Evolutionary conservation across 495 filamentous ascomycete species (phyloP).

Genomic region (Cudoniella acicularis): DNA sequence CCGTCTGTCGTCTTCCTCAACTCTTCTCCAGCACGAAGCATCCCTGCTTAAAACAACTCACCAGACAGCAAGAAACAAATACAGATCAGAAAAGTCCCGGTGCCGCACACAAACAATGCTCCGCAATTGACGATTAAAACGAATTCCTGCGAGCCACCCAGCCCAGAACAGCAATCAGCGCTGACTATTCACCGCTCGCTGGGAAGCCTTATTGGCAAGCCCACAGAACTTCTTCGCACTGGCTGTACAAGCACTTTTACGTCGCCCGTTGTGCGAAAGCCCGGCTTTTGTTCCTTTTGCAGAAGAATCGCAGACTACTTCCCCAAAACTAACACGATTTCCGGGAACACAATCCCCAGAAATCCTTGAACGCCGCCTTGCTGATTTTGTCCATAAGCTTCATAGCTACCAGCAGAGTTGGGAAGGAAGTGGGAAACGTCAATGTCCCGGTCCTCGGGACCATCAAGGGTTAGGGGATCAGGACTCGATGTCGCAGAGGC

Average conservation of each 20-base stretch:
- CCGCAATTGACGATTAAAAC: constrained; percentile 13
- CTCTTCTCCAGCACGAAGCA: not conserved
- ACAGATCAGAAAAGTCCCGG: constrained; percentile 4
- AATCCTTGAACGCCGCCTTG: constrained; percentile 20
- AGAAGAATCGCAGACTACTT: constrained; percentile 8
- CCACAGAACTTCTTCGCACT: constrained; percentile 19
- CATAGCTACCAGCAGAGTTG: constrained; percentile 29
- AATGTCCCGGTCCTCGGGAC: constrained; percentile 50
- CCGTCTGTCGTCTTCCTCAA: not conserved
- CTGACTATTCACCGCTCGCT: constrained; percentile 15
- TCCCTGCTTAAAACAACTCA: constrained; percentile 20
- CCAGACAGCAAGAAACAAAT: constrained; percentile 17
- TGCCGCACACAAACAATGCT: constrained; percentile 20
- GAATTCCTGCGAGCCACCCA: constrained; percentile 7
- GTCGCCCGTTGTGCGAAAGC: constrained; percentile 22
- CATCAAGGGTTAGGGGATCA: constrained; percentile 50
- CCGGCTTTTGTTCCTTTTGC: constrained; percentile 15
- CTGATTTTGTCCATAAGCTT: constrained; percentile 29
- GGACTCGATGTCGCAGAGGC: constrained; percentile 59
- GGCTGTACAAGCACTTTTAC: constrained; percentile 26
- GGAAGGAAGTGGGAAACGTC: constrained; percentile 37
- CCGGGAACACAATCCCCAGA: constrained; percentile 17
- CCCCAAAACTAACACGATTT: constrained; percentile 17
- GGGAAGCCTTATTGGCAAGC: constrained; percentile 21
- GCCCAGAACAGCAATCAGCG: constrained; percentile 18